A percentile compares a stretch with the other conserved stretches of the same genome.
These are phyloP conservation scores for Neonectria hederae DNA, from an alignment of 2,329 filamentous ascomycete genomes.

Conservation along the genomic window DNA sequence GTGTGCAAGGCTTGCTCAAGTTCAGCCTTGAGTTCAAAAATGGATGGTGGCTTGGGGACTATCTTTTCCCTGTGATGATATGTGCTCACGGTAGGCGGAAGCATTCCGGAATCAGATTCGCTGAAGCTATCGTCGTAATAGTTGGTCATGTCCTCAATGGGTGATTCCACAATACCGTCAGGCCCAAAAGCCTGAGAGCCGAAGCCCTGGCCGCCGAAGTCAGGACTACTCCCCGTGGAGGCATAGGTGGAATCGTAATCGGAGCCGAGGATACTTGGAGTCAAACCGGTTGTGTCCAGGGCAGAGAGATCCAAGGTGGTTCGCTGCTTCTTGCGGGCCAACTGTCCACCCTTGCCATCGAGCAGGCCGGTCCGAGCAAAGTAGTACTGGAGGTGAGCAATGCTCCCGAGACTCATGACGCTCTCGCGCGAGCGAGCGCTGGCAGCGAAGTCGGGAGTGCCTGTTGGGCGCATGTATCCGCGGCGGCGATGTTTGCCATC, in stretches of 20 bases:
- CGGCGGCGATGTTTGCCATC: conserved; percentile 64
- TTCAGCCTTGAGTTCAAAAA: conserved; percentile 76
- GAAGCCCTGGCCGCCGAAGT: conserved; percentile 55
- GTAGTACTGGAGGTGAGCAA: conserved; percentile 97
- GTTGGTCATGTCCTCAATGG: conserved; percentile 56
- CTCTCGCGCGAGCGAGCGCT: conserved; percentile 92
- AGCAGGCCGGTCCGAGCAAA: conserved; percentile 94
- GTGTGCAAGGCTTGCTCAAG: conserved; percentile 75
- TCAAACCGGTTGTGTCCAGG: conserved; percentile 50
- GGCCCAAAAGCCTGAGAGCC: conserved; percentile 48
- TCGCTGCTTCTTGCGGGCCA: conserved; percentile 76
- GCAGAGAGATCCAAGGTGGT: conserved; percentile 67
- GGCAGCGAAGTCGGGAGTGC: conserved; percentile 82
- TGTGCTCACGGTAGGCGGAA: conserved; percentile 96
- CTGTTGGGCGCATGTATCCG: conserved; percentile 88
- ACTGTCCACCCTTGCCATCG: conserved; percentile 90
- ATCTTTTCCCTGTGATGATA: conserved; percentile 88
- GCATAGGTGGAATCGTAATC: conserved; percentile 69
- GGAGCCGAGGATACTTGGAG: conserved; percentile 53
- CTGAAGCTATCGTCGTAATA: conserved; percentile 67
- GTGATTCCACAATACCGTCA: conserved; percentile 57
- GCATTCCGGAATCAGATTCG: conserved; percentile 78
- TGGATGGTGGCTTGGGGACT: conserved; percentile 84
- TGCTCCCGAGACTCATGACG: conserved; percentile 95
- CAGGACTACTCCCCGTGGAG: conserved; percentile 68